A percentile compares a stretch with the other conserved stretches of the same genome.
Evolutionary conservation across 768 basidiomycete species (phyloP).

Genomic region (Dacryopinax primogenitus): DNA sequence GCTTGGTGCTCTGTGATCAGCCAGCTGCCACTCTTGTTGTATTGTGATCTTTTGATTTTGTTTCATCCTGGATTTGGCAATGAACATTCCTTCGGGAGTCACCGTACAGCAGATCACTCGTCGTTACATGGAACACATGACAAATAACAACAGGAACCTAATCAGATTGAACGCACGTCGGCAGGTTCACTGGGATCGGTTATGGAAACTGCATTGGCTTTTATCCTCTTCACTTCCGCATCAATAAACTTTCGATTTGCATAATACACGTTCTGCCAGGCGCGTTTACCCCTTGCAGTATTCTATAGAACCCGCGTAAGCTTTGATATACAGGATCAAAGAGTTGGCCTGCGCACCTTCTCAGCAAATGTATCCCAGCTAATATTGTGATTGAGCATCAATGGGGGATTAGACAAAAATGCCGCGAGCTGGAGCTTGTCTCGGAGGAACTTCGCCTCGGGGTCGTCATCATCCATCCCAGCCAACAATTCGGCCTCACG

Average conservation of each 20-base stretch:
- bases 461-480: neutral
- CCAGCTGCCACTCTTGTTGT: neutral
- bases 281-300: neutral
- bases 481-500: too few species aligned
- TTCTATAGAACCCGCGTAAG: neutral
- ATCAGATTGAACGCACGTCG: too few species aligned
- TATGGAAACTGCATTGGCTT: neutral
- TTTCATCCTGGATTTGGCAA: neutral
- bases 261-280: neutral
- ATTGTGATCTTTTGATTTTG: neutral
- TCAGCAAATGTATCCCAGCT: neutral
- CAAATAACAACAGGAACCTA: too few species aligned
- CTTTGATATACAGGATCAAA: neutral
- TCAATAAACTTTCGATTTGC: neutral
- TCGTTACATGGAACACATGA: too few species aligned
- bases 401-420: too few species aligned
- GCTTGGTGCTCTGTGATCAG: constrained; percentile 26
- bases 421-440: neutral
- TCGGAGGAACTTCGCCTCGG: neutral
- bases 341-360: neutral
- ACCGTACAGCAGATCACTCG: too few species aligned
- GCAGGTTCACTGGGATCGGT: neutral
- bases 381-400: neutral
- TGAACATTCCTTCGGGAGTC: too few species aligned
- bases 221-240: neutral